phyloP scores from a whole-genome alignment of 1,284 basidiomycete genomes.

The Malassezia equina region DNA sequence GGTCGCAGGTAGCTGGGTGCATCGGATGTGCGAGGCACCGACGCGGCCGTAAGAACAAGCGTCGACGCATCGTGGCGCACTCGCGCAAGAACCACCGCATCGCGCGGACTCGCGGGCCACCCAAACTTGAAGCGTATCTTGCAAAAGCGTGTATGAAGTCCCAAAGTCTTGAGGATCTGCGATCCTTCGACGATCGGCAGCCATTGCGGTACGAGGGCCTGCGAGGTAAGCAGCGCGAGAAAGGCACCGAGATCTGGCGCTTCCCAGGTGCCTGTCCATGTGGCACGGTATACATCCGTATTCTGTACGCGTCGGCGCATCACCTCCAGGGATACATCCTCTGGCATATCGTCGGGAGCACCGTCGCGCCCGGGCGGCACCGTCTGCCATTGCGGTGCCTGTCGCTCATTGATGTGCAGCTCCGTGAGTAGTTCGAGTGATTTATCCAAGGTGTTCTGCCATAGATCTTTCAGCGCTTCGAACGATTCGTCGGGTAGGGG shows the following conservation, averaged over 20 bases:
- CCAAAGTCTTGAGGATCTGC: conserved; percentile 72
- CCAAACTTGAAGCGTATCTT: conserved; percentile 85
- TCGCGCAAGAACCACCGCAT: conserved; percentile 26
- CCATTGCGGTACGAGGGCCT: conserved; percentile 58
- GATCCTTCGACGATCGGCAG: conserved; percentile 82
- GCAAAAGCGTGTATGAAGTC: conserved; percentile 69
- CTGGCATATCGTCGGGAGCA: conserved; percentile 10
- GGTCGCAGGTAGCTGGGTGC: conserved; percentile 88
- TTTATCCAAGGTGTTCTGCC: conserved; percentile 28
- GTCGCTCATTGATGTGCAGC: conserved; percentile 24
- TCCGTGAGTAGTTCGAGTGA: conserved; percentile 24
- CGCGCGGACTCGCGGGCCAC: conserved; percentile 74
- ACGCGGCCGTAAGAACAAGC: conserved; percentile 83
- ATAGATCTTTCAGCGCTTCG: conserved; percentile 25
- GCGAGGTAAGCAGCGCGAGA: conserved; percentile 69
- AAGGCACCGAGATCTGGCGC: conserved; percentile 63
- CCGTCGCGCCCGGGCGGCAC: conserved; percentile 10
- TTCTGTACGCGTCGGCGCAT: conserved; percentile 50
- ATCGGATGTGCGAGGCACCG: conserved; percentile 80
- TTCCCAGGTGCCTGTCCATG: conserved; percentile 65
- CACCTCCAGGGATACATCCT: conserved; percentile 47
- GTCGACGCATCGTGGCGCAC: conserved; percentile 50
- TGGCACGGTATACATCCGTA: conserved; percentile 71
- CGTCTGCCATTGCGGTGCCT: conserved; percentile 25
- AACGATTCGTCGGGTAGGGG: background rate